Evolutionary conservation across 495 filamentous ascomycete species (phyloP).

Genomic region (Aspergillus homomorphus): DNA sequence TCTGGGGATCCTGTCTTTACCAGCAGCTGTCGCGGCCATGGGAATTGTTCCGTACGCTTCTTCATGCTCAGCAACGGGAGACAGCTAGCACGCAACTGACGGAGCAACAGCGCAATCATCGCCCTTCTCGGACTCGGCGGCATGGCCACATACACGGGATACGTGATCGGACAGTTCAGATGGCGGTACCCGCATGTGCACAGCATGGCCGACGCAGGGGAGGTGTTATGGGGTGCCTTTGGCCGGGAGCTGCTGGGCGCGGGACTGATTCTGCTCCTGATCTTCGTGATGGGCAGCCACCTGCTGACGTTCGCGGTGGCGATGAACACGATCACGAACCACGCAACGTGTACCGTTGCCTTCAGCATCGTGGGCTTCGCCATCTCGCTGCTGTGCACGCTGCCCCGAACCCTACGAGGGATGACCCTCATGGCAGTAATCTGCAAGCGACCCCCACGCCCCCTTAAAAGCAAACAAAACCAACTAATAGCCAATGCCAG

Average conservation of each 20-base stretch:
- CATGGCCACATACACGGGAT: constrained; percentile 65
- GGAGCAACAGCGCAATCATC: constrained; percentile 42
- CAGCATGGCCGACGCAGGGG: constrained; percentile 64
- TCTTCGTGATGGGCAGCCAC: constrained; percentile 69
- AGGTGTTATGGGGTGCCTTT: constrained; percentile 54
- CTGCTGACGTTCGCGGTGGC: constrained; percentile 68
- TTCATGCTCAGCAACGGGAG: no score
- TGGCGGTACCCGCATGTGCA: constrained; percentile 57
- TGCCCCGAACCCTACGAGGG: constrained; percentile 57
- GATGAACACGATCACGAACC: constrained; percentile 57
- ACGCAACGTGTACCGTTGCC: constrained; percentile 59
- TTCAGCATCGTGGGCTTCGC: constrained; percentile 58
- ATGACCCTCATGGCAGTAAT: constrained; percentile 18
- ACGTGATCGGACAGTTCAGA: constrained; percentile 68
- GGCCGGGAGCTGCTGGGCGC: constrained; percentile 57
- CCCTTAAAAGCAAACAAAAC: no score
- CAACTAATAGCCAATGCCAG: constrained; percentile 11
- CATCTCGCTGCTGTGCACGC: constrained; percentile 54
- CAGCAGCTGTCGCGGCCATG: constrained; percentile 53
- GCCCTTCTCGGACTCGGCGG: constrained; percentile 60
- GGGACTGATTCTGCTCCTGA: constrained; percentile 57
- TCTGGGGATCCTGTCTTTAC: constrained; percentile 59
- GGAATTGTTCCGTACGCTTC: constrained; percentile 47
- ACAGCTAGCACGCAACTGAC: no score
- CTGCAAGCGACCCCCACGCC: no score